phyloP scores from a whole-genome alignment of 805 yeast species.

The Candida sphagnicola region DNA sequence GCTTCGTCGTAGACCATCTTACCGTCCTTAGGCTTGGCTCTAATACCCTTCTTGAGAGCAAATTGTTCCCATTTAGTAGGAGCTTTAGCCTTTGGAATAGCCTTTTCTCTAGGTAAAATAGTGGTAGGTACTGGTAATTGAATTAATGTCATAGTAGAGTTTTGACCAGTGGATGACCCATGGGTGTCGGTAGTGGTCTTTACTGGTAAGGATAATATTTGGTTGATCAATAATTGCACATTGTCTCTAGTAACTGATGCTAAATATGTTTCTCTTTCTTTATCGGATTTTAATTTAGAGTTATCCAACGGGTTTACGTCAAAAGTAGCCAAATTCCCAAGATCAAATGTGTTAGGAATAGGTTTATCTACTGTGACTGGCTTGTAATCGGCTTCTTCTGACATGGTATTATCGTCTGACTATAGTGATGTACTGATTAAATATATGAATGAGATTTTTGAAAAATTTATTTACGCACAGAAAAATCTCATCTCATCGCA shows the following conservation, averaged over 20 bases:
- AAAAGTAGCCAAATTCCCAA: slow-evolving; percentile 87
- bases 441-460: not conserved
- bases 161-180: slow-evolving; percentile 55
- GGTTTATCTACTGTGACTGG: slow-evolving; percentile 89
- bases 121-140: slow-evolving; percentile 82
- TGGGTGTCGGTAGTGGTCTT: slow-evolving; percentile 78
- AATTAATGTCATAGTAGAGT: slow-evolving; percentile 75
- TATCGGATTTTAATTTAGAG: slow-evolving; percentile 49
- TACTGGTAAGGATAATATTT: slow-evolving; percentile 83
- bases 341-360: slow-evolving; percentile 83
- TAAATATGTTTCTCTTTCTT: slow-evolving; percentile 60
- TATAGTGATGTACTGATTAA: slow-evolving; percentile 1
- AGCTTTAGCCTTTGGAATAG: slow-evolving; percentile 88
- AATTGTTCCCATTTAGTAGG: slow-evolving; percentile 96
- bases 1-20: slow-evolving; percentile 89
- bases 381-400: slow-evolving; percentile 33
- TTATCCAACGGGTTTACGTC: slow-evolving; percentile 84
- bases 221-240: slow-evolving; percentile 87
- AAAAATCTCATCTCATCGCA: slow-evolving; percentile 4
- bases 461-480: slow-evolving; percentile 3
- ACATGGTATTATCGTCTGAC: too few species aligned
- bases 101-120: slow-evolving; percentile 88
- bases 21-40: slow-evolving; percentile 84
- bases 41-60: slow-evolving; percentile 93
- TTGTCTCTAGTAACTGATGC: slow-evolving; percentile 78